These are phyloP conservation scores for Metarhizium sp. DNA, from an alignment of 2,329 filamentous ascomycete genomes.

Conservation along the genomic window DNA sequence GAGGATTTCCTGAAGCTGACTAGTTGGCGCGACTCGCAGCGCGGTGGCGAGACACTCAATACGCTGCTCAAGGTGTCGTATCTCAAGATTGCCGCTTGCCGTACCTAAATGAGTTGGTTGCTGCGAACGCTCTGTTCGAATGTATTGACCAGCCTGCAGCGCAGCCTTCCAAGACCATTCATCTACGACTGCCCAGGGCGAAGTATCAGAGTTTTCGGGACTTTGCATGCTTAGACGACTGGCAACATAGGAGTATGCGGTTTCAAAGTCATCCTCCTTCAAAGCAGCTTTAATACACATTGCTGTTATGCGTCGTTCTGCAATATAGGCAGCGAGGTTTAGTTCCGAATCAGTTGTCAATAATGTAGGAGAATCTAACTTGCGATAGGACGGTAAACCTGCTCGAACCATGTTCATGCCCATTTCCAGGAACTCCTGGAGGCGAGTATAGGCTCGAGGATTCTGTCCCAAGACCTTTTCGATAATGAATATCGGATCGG, in stretches of 20 bases:
- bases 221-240: conserved; percentile 46
- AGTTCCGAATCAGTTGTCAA: too few relatives aligned
- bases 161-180: conserved; percentile 73
- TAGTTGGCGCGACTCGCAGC: conserved; percentile 60
- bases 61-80: conserved; percentile 69
- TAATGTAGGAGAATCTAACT: not conserved
- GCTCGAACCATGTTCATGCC: conserved; percentile 57
- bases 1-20: conserved; percentile 64
- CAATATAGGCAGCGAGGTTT: conserved; percentile 17
- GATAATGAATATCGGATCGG: conserved; percentile 65
- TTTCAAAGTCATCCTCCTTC: conserved; percentile 72
- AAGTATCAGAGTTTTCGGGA: conserved; percentile 5
- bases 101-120: conserved; percentile 52
- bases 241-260: conserved; percentile 74
- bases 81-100: conserved; percentile 47
- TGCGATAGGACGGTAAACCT: conserved; percentile 28
- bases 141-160: conserved; percentile 67
- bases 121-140: conserved; percentile 42
- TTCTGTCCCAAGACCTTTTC: conserved; percentile 70
- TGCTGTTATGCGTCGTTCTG: conserved; percentile 60
- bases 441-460: conserved; percentile 59
- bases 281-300: conserved; percentile 76
- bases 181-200: conserved; percentile 28
- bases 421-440: conserved; percentile 64
- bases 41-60: conserved; percentile 73